Conservation (phyloP, 2,329 filamentous ascomycete species). For the Fusarium caatingaense region DNA sequence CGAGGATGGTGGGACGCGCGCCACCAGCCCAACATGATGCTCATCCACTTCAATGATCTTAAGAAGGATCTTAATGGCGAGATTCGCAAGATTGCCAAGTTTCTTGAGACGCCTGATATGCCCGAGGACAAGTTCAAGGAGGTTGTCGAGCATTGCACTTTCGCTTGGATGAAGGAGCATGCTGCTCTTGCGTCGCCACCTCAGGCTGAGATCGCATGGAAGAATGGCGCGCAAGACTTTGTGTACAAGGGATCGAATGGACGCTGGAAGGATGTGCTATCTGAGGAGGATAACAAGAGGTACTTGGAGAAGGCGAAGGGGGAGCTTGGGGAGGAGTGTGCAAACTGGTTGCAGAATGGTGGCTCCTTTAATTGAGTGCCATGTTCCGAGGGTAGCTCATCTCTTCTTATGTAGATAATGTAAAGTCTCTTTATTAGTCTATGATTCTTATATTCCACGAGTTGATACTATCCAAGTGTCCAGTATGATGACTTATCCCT, state of each 20-base stretch:
- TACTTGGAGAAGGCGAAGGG: background rate
- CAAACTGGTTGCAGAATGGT: background rate
- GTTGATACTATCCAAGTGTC: background rate
- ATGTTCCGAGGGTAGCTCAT: accelerated
- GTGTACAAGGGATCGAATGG: constrained; percentile 10
- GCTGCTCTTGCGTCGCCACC: background rate
- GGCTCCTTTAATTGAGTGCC: background rate
- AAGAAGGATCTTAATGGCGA: constrained; percentile 5
- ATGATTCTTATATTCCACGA: background rate
- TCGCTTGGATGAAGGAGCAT: constrained; percentile 27
- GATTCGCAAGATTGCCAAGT: background rate
- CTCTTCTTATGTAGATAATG: background rate
- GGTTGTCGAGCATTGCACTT: constrained; percentile 5
- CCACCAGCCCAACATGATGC: background rate
- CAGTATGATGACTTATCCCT: background rate
- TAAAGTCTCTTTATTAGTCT: background rate
- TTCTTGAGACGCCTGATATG: background rate
- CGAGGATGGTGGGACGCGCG: constrained; percentile 17
- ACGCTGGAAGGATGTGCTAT: background rate
- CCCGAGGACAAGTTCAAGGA: constrained; percentile 8
- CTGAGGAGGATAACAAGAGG: background rate
- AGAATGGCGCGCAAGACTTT: constrained; percentile 8
- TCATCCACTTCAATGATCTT: constrained; percentile 16
- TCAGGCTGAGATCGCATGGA: constrained; percentile 8
- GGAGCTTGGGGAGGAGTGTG: constrained; percentile 14